Conservation (phyloP, 208 protist species). For the Acanthamoeba healyi region DNA sequence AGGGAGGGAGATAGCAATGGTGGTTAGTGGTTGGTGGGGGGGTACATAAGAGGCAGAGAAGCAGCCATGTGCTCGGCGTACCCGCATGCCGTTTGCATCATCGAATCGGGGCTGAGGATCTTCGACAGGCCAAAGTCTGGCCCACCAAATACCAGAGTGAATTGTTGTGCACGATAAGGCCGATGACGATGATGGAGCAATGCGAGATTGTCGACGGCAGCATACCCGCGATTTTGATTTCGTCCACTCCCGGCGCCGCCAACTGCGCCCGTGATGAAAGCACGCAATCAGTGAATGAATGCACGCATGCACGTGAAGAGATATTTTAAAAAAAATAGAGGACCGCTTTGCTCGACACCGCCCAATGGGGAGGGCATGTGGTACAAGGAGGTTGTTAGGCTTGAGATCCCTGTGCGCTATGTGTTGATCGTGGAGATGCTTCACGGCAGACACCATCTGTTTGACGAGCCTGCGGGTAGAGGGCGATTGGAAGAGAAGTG, state of each 20-base stretch:
- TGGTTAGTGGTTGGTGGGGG: too few species aligned
- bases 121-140: constrained; percentile 87
- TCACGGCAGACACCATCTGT: constrained; percentile 81
- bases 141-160: constrained; percentile 80
- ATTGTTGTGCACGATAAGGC: too few species aligned
- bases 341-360: too few species aligned
- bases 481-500: neutral
- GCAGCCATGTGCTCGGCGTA: neutral
- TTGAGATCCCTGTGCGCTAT: constrained; percentile 87
- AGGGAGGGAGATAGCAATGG: too few species aligned
- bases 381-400: constrained; percentile 3
- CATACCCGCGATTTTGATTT: constrained; percentile 40
- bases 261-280: neutral
- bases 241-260: neutral
- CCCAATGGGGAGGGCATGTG: neutral
- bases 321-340: too few species aligned
- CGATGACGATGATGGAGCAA: too few species aligned
- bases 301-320: neutral
- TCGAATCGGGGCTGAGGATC: constrained; percentile 81
- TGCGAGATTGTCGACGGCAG: neutral
- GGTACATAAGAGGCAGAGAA: neutral
- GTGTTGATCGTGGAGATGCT: constrained; percentile 83
- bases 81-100: constrained; percentile 86
- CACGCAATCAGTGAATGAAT: neutral
- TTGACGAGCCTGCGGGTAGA: constrained; percentile 60